Evolutionary conservation across 257 asterid genomes (phyloP), one percentile per base, ranked within the genome.

Genomic region (Solanum verrucosum): DNA sequence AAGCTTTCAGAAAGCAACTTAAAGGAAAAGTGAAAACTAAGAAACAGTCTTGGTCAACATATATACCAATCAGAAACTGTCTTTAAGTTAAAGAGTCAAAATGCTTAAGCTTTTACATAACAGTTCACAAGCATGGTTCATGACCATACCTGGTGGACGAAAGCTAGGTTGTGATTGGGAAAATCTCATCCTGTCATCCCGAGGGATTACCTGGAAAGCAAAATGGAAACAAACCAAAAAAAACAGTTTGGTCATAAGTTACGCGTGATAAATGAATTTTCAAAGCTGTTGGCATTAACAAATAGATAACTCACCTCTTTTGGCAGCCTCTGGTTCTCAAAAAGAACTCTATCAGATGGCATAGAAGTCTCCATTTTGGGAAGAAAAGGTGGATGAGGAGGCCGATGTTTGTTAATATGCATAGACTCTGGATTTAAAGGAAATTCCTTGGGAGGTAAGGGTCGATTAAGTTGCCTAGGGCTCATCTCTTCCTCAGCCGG

Each of bases 401-500:
- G 88, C 86, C 90, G 93, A 72, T 92, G 93, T 90, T 91, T 95
- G 87, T 94, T 98, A 56, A 91, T 87, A 87, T 93, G 93, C 92
- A 90, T 88, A 83, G 97, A 71, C 82, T 94, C 99, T 44, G 94
- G 90, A 89, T 83, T 91, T 86, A 88, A 25, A 49, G 94, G 90
- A 84, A 93, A 95, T 83, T 95, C 98, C 87, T 89, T 93, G 65
- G 94, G 90, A 44, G 94, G 95, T 38, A 87, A 92, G 75, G 86
- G 93, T 89, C 91, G 91, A 90, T 89, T 93, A 70, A 91, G 87
- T 89, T 93, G 95, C 85, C 94, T 89, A 12, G 95, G 92, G 88
- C 95, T 92, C 95, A 93, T 92, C 89, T 97, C 96, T 87, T 95
- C 98, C 91, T 96, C 98, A 35, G 84, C 92, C 3, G 99, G 97